Percentiles rank a stretch among this genome's conserved stretches.
These are phyloP conservation scores for Pythium folliculosum DNA, from an alignment of 352 stramenopile species.

Conservation along the genomic window DNA sequence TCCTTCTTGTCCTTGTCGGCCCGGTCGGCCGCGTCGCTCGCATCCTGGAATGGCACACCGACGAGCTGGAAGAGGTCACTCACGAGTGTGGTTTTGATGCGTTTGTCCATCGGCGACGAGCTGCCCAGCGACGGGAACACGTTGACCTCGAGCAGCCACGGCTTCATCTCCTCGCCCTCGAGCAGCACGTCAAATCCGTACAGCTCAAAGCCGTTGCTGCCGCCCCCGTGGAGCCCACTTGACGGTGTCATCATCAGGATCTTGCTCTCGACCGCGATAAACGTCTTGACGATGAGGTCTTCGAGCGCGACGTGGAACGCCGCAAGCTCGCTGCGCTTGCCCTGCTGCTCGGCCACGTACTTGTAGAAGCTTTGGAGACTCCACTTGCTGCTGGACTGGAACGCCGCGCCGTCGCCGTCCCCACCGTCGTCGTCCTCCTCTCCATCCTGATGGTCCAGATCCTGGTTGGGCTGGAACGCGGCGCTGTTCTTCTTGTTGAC, in stretches of 20 bases:
- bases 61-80: conserved; percentile 87
- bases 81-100: conserved; percentile 89
- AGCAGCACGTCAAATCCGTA: conserved; percentile 91
- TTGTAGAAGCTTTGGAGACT: conserved; percentile 61
- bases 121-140: conserved; percentile 88
- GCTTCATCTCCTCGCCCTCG: conserved; percentile 66
- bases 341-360: conserved; percentile 42
- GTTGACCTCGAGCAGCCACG: conserved; percentile 92
- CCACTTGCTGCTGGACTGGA: conserved; percentile 79
- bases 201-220: conserved; percentile 77
- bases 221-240: background rate
- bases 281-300: conserved; percentile 88
- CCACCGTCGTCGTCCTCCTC: conserved; percentile 43
- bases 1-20: conserved; percentile 50
- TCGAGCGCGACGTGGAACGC: conserved; percentile 52
- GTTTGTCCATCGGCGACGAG: conserved; percentile 84
- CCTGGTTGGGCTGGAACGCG: conserved; percentile 73
- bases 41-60: conserved; percentile 56
- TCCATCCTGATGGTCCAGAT: conserved; percentile 37
- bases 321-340: conserved; percentile 41
- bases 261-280: conserved; percentile 85
- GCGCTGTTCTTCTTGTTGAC: conserved; percentile 90
- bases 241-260: conserved; percentile 41
- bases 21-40: conserved; percentile 34
- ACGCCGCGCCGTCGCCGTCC: conserved; percentile 24